A percentile compares a stretch with the other conserved stretches of the same genome.
Evolutionary conservation across 371 early-diverging fungal species (phyloP).

Genomic region (Apophysomyces elegans): DNA sequence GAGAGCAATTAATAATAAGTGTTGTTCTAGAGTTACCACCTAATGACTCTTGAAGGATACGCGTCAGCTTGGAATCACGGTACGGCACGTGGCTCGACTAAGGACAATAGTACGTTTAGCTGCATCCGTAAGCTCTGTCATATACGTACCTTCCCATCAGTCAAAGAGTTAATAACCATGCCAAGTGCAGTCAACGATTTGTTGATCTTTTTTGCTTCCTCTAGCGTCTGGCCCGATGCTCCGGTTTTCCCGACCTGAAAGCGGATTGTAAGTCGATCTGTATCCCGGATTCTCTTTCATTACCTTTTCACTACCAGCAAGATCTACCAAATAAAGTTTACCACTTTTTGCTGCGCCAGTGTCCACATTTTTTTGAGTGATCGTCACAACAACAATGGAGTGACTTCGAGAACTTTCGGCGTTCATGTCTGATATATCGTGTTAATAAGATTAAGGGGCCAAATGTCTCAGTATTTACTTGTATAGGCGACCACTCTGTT

Average conservation of each 20-base stretch:
- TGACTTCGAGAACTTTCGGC: constrained; percentile 96
- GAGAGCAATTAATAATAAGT: constrained; percentile 95
- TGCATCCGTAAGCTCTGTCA: background rate
- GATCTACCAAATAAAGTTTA: constrained; percentile 95
- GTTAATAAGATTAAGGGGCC: background rate
- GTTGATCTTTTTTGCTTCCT: constrained; percentile 99
- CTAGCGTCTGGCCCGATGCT: constrained; percentile 96
- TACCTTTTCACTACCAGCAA: constrained; percentile 99
- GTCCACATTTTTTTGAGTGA: constrained; percentile 88
- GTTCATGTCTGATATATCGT: constrained; percentile 83
- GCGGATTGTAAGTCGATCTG: background rate
- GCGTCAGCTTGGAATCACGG: constrained; percentile 98
- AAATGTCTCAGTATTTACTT: constrained; percentile 50
- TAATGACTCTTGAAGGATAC: constrained; percentile 97
- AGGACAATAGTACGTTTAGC: constrained; percentile 13
- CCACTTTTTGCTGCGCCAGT: constrained; percentile 89
- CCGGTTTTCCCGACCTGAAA: constrained; percentile 90
- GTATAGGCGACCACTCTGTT: constrained; percentile 92
- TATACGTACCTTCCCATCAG: constrained; percentile 77
- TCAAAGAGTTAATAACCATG: constrained; percentile 98
- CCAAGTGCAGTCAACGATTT: constrained; percentile 96
- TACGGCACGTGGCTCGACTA: constrained; percentile 96
- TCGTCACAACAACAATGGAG: constrained; percentile 93
- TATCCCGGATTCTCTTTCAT: background rate
- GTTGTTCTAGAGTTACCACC: constrained; percentile 98